Conservation (phyloP, 768 basidiomycete species). For the Lactarius evosmus region DNA sequence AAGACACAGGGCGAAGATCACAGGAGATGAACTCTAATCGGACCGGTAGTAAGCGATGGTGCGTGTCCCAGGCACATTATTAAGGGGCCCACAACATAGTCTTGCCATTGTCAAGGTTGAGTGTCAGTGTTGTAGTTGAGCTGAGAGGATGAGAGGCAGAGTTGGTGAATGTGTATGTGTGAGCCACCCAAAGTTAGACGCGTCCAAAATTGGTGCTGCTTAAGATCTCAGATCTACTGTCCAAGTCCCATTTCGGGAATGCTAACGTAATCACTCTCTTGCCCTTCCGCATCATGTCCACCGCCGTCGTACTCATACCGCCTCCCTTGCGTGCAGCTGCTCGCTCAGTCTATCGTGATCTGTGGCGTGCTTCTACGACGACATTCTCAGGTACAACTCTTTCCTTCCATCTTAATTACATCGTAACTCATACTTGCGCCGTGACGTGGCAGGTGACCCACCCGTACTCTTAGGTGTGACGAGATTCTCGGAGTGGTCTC, state of each 20-base stretch:
- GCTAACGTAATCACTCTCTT: constrained; percentile 2
- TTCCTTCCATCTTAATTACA: not conserved
- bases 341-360: constrained; percentile 69
- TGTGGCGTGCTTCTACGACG: constrained; percentile 60
- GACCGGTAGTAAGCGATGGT: not conserved
- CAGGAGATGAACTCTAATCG: constrained; percentile 10
- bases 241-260: not conserved
- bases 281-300: not conserved
- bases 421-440: not conserved
- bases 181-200: constrained; percentile 30
- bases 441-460: constrained; percentile 47
- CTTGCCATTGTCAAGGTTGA: not conserved
- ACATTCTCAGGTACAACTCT: constrained; percentile 57
- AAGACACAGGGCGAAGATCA: constrained; percentile 16
- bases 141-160: constrained; percentile 24
- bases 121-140: not conserved
- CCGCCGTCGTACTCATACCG: constrained; percentile 62
- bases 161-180: not conserved
- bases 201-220: constrained; percentile 40
- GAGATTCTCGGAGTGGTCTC: not conserved
- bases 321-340: constrained; percentile 56
- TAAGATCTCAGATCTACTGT: constrained; percentile 37
- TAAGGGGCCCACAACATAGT: not conserved
- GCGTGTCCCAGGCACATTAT: not conserved
- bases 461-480: constrained; percentile 50